A percentile compares a stretch with the other conserved stretches of the same genome.
phyloP scores from a whole-genome alignment of 176 grass and related monocot genomes.

The Oryza punctata region DNA sequence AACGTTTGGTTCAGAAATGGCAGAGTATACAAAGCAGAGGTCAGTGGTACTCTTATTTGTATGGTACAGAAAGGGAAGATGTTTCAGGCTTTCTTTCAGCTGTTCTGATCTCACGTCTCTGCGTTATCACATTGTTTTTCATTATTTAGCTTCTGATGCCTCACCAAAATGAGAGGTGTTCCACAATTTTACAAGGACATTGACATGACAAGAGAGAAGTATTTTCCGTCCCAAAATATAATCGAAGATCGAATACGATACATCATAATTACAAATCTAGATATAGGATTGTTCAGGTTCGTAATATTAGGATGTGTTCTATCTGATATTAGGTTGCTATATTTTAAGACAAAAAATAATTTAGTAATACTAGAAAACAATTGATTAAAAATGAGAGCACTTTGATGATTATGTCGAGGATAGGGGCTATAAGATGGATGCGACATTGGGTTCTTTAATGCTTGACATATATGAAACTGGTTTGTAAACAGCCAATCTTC shows the following conservation, averaged over 20 bases:
- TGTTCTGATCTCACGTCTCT: not conserved
- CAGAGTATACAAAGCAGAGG: not conserved
- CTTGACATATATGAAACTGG: constrained; percentile 8
- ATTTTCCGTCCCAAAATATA: no score
- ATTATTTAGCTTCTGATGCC: not conserved
- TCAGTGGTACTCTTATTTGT: no score
- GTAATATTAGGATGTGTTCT: no score
- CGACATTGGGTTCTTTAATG: not conserved
- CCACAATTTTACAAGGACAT: constrained; percentile 6
- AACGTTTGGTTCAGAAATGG: not conserved
- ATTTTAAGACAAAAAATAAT: no score
- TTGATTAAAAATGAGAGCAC: not conserved
- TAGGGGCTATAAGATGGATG: not conserved
- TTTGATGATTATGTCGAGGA: not conserved
- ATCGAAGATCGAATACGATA: no score
- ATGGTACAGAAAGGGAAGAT: not conserved
- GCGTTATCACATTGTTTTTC: not conserved
- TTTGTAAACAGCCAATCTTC: not conserved
- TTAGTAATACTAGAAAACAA: not conserved
- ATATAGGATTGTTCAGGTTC: no score
- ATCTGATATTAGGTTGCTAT: no score
- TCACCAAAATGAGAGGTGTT: not conserved
- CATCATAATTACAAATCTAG: no score
- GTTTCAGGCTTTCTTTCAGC: not conserved
- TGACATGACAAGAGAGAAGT: no score